Evolutionary conservation across 2,329 filamentous ascomycete species (phyloP).

Genomic region (Canariomyces notabilis): DNA sequence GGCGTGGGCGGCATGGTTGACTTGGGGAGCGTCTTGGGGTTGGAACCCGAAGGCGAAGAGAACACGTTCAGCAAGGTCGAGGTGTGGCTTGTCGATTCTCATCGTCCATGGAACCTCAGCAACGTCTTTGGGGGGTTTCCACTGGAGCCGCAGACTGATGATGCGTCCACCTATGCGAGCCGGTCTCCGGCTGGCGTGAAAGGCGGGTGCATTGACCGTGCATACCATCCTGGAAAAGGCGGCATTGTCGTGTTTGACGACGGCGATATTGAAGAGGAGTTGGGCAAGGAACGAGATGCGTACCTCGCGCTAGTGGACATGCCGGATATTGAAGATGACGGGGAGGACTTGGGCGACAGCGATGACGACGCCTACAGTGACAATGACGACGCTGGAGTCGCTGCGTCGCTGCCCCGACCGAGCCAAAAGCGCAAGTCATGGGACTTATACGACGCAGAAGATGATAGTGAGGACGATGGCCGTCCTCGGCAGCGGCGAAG

Average conservation of each 20-base stretch:
- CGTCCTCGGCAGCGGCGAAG: slow-evolving; percentile 74
- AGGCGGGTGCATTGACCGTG: slow-evolving; percentile 64
- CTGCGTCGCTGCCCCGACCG: slow-evolving; percentile 39
- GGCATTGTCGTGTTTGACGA: slow-evolving; percentile 95
- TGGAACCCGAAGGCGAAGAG: slow-evolving; percentile 64
- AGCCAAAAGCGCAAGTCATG: slow-evolving; percentile 75
- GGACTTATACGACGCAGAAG: slow-evolving; percentile 64
- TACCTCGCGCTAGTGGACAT: slow-evolving; percentile 84
- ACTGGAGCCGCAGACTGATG: slow-evolving; percentile 46
- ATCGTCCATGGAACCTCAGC: slow-evolving; percentile 88
- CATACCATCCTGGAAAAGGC: slow-evolving; percentile 73
- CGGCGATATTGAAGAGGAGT: slow-evolving; percentile 84
- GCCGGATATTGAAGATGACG: slow-evolving; percentile 78
- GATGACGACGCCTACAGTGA: slow-evolving; percentile 56
- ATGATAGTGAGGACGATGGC: slow-evolving; percentile 64
- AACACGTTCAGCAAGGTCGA: slow-evolving; percentile 76
- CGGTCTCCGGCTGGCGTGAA: slow-evolving; percentile 61
- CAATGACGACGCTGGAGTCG: slow-evolving; percentile 41
- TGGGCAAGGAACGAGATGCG: slow-evolving; percentile 69
- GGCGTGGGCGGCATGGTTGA: slow-evolving; percentile 91
- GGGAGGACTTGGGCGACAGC: slow-evolving; percentile 55
- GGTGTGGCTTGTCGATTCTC: slow-evolving; percentile 88
- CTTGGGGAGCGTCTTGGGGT: slow-evolving; percentile 70
- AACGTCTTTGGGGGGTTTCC: slow-evolving; percentile 83
- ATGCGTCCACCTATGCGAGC: slow-evolving; percentile 42